Evolutionary conservation across 768 basidiomycete genomes (phyloP), one percentile per base, ranked within the genome.

Genomic region (Kwoniella pini): DNA sequence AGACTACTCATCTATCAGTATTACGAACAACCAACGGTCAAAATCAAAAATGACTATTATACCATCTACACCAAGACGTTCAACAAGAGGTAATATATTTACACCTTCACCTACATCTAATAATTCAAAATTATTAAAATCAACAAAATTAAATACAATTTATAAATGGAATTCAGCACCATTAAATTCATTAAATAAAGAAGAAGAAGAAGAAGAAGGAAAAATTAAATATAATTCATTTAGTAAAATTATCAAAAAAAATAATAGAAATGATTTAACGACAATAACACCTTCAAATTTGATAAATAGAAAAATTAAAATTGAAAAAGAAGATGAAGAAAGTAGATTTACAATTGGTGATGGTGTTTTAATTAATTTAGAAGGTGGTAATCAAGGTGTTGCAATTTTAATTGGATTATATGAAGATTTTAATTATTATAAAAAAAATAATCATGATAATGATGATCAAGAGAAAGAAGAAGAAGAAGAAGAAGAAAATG

Each of bases 301-400:
- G 54, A 43, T 50, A 52, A 38, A 45, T 49, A 60, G 54, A 46
- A 27, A 31, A n/a, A 30, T 38, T 9, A 42, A 42, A 44, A 61
- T 63, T 17, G 63, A 52, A 17, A 67, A 65, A 30, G 64, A 42
- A 7, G 71, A 68, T 22, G 69, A 71, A 17, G 69, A 67, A 30
- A 60, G 51, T 38, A 31, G 65, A 43, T 78, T 78, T 49, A 58
- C 62, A 1, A 54, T 78, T 2, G 77, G 77, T 3, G 77, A 78
- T 56, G 77, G 75, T 1, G 75, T 76, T 19, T 13, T 70, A 33
- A 71, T 78, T 5, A 43, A 49, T 49, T 62, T 73, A 9, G 68
- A 70, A 42, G 77, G 77, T 2, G 68, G 66, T 17, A 53, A 59
- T 43, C 70, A 76, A 36, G 77, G 77, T 0, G 69, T 78, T 2